Evolutionary conservation across 805 yeast species (phyloP).

Genomic region (Kodamaea kaohsiungensis): DNA sequence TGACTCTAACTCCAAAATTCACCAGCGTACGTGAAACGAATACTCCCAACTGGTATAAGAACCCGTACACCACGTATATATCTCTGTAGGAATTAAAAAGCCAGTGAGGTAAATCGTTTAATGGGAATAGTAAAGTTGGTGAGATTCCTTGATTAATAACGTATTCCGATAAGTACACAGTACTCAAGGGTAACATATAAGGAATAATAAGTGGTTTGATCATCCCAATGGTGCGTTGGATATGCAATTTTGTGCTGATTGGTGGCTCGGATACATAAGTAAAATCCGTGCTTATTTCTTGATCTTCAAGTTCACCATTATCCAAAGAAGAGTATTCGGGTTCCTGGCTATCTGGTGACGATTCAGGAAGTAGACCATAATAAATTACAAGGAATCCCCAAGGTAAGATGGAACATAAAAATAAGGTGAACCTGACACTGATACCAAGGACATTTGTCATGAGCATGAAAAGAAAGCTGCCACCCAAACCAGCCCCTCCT

Average conservation of each 20-base stretch:
- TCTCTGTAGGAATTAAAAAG: conserved; percentile 69
- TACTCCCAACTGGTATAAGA: conserved; percentile 89
- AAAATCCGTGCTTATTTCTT: background rate
- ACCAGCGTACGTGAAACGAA: conserved; percentile 88
- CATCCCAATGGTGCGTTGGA: conserved; percentile 17
- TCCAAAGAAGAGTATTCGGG: background rate
- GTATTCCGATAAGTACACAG: conserved; percentile 87
- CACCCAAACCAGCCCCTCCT: conserved; percentile 91
- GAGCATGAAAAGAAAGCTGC: conserved; percentile 70
- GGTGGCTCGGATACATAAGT: background rate
- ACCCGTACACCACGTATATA: conserved; percentile 87
- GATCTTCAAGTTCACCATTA: background rate
- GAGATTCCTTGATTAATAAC: conserved; percentile 88
- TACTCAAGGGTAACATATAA: conserved; percentile 78
- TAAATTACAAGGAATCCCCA: conserved; percentile 45
- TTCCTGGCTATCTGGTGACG: conserved; percentile 3
- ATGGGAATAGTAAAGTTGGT: conserved; percentile 81
- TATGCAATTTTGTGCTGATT: background rate
- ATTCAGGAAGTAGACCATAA: conserved; percentile 16
- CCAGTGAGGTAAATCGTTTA: conserved; percentile 62
- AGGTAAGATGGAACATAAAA: conserved; percentile 57
- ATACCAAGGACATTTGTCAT: conserved; percentile 69
- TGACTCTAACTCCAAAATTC: conserved; percentile 57
- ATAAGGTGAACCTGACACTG: conserved; percentile 53
- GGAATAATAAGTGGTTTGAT: conserved; percentile 54